Evolutionary conservation across 2,329 filamentous ascomycete genomes (phyloP).

Genomic region (Xylaria multiplex): DNA sequence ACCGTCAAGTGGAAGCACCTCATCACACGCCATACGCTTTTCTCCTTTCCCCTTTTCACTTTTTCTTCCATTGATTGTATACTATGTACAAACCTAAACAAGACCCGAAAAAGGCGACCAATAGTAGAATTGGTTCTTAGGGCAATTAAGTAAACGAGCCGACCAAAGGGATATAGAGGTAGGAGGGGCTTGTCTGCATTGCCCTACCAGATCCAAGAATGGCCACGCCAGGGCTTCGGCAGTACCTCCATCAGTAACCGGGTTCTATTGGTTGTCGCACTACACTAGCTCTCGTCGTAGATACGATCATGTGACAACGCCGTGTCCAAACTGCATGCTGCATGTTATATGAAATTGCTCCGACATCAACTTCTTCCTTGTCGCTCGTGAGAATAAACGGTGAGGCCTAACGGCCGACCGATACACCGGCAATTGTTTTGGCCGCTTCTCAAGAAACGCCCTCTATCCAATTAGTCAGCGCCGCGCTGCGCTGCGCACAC

Average conservation of each 20-base stretch:
- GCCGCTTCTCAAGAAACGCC: background rate
- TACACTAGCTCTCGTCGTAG: background rate
- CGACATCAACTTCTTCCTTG: background rate
- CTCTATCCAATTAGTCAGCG: background rate
- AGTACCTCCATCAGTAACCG: background rate
- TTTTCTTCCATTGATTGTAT: too few relatives aligned
- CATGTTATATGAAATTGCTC: background rate
- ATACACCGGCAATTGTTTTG: background rate
- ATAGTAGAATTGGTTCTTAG: too few relatives aligned
- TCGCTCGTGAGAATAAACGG: background rate
- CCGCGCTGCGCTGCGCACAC: background rate
- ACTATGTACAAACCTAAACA: too few relatives aligned
- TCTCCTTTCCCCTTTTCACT: too few relatives aligned
- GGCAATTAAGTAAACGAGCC: background rate
- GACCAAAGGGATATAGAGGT: background rate
- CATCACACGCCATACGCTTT: too few relatives aligned
- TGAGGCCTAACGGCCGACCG: background rate
- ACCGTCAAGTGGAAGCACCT: too few relatives aligned
- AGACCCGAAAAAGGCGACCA: too few relatives aligned
- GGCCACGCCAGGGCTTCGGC: background rate
- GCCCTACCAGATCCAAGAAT: background rate
- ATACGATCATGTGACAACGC: slow-evolving; percentile 12
- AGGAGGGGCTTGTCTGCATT: background rate
- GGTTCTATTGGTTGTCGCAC: slow-evolving; percentile 1
- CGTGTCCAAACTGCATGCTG: background rate